Conservation (phyloP, 2,329 filamentous ascomycete genomes). For the Fusarium sp. region DNA sequence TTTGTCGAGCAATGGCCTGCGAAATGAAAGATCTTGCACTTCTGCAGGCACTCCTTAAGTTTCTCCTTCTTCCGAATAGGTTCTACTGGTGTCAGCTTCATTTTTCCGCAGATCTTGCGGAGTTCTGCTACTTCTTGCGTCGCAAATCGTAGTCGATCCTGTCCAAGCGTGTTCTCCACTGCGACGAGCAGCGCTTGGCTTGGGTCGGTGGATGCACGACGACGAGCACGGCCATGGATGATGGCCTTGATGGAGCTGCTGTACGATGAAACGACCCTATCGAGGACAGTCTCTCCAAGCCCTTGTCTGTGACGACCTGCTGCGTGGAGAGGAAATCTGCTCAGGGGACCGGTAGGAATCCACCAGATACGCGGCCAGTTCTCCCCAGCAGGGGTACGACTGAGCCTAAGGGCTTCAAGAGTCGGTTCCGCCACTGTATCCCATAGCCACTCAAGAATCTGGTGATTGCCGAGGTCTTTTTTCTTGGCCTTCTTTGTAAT, state of each 20-base stretch:
- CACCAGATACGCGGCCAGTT: not conserved
- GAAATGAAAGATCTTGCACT: slow-evolving; percentile 6
- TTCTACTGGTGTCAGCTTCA: not conserved
- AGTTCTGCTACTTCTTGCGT: not conserved
- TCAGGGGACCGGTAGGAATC: slow-evolving; percentile 1
- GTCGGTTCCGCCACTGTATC: not conserved
- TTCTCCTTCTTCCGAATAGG: not conserved
- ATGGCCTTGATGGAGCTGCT: not conserved
- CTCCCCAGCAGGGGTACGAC: not conserved
- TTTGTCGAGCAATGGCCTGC: not conserved
- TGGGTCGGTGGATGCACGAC: not conserved
- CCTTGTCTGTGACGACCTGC: not conserved
- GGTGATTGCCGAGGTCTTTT: not conserved
- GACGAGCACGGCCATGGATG: not conserved
- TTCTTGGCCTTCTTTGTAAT: not conserved
- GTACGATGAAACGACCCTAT: slow-evolving; percentile 9
- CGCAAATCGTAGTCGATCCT: not conserved
- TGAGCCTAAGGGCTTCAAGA: not conserved
- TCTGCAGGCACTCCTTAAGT: not conserved
- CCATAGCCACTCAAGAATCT: not conserved
- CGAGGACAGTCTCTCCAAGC: not conserved
- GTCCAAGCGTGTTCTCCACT: not conserved
- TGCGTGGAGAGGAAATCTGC: slow-evolving; percentile 4
- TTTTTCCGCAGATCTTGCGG: not conserved
- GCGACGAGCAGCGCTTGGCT: not conserved